A percentile compares a stretch with the other conserved stretches of the same genome.
These are phyloP conservation scores for Citrus sinensis DNA, from an alignment of 345 rosid genomes.

Conservation along the genomic window DNA sequence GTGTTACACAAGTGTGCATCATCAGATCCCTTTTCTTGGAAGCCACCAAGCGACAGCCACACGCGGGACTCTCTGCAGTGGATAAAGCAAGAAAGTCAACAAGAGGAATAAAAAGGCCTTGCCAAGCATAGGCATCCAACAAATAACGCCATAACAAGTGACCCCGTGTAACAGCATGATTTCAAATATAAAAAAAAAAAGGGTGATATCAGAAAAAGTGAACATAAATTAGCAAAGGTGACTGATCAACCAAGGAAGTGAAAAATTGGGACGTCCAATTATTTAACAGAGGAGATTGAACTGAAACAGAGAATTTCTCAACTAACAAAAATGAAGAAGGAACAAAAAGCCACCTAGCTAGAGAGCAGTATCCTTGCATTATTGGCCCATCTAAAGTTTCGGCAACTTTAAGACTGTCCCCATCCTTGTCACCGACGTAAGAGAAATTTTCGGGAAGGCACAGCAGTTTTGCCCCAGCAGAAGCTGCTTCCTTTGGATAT, in stretches of 20 bases:
- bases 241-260: not conserved
- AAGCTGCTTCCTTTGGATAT: slow-evolving; percentile 67
- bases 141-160: not conserved
- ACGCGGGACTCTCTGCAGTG: slow-evolving; percentile 61
- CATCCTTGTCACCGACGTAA: slow-evolving; percentile 56
- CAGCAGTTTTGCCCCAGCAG: slow-evolving; percentile 78
- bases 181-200: not conserved
- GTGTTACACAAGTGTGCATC: slow-evolving; percentile 72
- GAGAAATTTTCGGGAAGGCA: slow-evolving; percentile 92
- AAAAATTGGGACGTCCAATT: not conserved
- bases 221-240: not conserved
- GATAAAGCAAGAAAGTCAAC: not conserved
- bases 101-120: not conserved
- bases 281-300: not conserved
- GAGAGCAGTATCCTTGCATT: slow-evolving; percentile 74
- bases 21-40: slow-evolving; percentile 77
- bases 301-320: not conserved
- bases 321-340: not conserved
- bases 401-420: slow-evolving; percentile 68
- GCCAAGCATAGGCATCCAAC: not conserved
- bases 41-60: slow-evolving; percentile 95
- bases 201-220: not conserved
- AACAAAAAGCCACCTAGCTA: slow-evolving; percentile 60
- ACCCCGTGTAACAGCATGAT: not conserved
- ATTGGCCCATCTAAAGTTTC: slow-evolving; percentile 82